Evolutionary conservation across 257 asterid genomes (phyloP).

Genomic region (Schizonepeta tenuifolia): DNA sequence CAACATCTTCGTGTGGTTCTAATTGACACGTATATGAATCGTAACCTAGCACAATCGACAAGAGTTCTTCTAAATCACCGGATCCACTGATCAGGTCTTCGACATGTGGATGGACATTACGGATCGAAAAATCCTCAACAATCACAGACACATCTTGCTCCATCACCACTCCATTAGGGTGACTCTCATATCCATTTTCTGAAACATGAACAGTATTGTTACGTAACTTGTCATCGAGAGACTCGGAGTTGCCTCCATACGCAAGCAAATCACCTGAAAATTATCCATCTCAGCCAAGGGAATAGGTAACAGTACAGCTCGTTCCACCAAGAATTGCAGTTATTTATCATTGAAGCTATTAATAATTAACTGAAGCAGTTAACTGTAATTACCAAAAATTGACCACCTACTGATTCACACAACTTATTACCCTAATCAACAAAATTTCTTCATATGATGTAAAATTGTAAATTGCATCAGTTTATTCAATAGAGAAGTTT

Average conservation of each 20-base stretch:
- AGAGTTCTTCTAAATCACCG: slow-evolving; percentile 51
- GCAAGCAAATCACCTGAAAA: slow-evolving; percentile 61
- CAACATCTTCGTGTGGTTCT: slow-evolving; percentile 35
- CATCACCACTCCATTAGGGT: slow-evolving; percentile 25
- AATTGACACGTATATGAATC: slow-evolving; percentile 49
- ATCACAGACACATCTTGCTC: slow-evolving; percentile 44
- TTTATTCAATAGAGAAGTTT: background rate
- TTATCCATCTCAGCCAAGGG: slow-evolving; percentile 24
- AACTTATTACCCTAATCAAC: slow-evolving; percentile 17
- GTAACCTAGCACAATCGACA: slow-evolving; percentile 54
- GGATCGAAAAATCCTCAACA: slow-evolving; percentile 37
- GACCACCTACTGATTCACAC: slow-evolving; percentile 14
- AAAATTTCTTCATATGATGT: background rate
- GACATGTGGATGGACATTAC: slow-evolving; percentile 24
- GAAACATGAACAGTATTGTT: slow-evolving; percentile 40
- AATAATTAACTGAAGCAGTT: slow-evolving; percentile 12
- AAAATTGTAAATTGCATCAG: background rate
- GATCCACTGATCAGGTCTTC: slow-evolving; percentile 46
- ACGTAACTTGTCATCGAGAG: slow-evolving; percentile 36
- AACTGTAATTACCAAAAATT: background rate
- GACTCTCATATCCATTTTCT: slow-evolving; percentile 43
- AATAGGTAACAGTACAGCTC: background rate
- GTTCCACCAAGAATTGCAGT: slow-evolving; percentile 12
- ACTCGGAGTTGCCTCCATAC: slow-evolving; percentile 45
- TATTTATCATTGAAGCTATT: slow-evolving; percentile 4